Evolutionary conservation across 306 rosid species (phyloP).

Genomic region (Casuarina glauca): DNA sequence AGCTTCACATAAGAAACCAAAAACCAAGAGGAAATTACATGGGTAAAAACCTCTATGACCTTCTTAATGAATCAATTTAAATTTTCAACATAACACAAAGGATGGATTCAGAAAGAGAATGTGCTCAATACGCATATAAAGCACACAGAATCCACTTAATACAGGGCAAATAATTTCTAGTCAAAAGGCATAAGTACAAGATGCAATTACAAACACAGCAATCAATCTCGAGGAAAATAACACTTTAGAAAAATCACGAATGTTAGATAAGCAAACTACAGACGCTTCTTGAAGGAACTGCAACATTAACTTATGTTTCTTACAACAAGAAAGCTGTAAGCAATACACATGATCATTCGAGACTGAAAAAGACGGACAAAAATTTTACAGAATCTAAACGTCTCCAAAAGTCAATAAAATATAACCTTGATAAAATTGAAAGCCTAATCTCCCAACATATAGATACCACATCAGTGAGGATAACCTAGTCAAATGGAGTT

Average conservation of each 20-base stretch:
- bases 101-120: not conserved
- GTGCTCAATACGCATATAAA: not conserved
- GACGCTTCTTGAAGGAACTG: not conserved
- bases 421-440: not conserved
- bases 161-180: not conserved
- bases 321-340: not conserved
- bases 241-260: not conserved
- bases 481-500: not conserved
- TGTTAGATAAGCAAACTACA: not conserved
- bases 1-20: conserved; percentile 51
- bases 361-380: not conserved
- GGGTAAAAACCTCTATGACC: conserved; percentile 31
- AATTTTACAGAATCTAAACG: not conserved
- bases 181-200: not conserved
- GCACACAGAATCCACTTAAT: not conserved
- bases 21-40: conserved; percentile 32
- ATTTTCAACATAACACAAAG: not conserved
- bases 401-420: not conserved
- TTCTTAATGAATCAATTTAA: conserved; percentile 14
- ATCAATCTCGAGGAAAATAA: not conserved
- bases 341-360: not conserved
- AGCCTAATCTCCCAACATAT: too few species aligned
- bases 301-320: not conserved
- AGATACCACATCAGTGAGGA: not conserved
- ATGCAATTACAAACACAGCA: not conserved